Evolutionary conservation across 495 filamentous ascomycete genomes (phyloP).

Genomic region (Diplogelasinospora grovesii): DNA sequence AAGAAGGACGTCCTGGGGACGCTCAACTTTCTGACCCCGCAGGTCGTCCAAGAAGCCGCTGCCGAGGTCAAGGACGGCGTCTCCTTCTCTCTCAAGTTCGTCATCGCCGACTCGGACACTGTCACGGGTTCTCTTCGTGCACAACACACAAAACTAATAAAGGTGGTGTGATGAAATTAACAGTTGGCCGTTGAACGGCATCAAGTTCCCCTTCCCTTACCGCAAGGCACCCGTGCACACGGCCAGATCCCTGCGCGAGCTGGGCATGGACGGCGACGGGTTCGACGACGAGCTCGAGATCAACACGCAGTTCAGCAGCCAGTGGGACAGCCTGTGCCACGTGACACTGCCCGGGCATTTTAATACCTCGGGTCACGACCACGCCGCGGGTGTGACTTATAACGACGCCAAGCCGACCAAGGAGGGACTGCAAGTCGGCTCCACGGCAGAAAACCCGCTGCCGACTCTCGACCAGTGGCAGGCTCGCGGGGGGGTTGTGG

Average conservation of each 20-base stretch:
- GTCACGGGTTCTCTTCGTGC: too few relatives aligned
- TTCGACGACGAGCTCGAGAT: conserved; percentile 55
- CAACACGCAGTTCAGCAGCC: conserved; percentile 69
- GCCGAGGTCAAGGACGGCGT: conserved; percentile 48
- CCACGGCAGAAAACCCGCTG: conserved; percentile 21
- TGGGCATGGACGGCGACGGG: conserved; percentile 23
- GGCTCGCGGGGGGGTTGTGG: conserved; percentile 44
- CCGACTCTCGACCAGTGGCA: conserved; percentile 41
- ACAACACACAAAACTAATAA: neutral
- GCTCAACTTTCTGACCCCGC: conserved; percentile 52
- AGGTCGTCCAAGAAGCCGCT: conserved; percentile 44
- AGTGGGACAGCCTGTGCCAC: conserved; percentile 77
- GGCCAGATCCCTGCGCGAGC: conserved; percentile 38
- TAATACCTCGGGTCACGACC: neutral
- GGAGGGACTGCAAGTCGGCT: conserved; percentile 16
- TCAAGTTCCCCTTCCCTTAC: conserved; percentile 42
- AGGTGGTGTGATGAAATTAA: conserved; percentile 1
- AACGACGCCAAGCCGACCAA: conserved; percentile 41
- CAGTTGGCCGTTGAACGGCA: conserved; percentile 40
- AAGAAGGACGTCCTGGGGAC: conserved; percentile 54
- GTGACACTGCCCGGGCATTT: too few relatives aligned
- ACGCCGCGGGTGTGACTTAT: conserved; percentile 39
- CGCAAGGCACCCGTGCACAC: conserved; percentile 48
- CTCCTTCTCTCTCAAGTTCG: conserved; percentile 54
- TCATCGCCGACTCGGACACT: too few relatives aligned